These are phyloP conservation scores for Alternaria ethzedia DNA, from an alignment of 2,329 filamentous ascomycete species.

Conservation along the genomic window DNA sequence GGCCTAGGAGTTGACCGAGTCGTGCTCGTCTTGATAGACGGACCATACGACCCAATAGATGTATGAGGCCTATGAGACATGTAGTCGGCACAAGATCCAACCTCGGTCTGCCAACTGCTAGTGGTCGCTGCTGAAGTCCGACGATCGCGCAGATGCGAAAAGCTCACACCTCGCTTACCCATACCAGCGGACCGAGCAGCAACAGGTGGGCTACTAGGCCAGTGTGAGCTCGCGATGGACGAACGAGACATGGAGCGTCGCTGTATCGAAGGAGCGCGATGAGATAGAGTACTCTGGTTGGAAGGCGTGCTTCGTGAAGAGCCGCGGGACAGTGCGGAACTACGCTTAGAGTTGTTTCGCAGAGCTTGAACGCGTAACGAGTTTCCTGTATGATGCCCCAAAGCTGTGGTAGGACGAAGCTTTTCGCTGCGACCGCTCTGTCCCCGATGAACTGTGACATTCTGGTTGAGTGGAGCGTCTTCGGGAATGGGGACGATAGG, in stretches of 20 bases:
- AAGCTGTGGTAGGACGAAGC: slow-evolving; percentile 43
- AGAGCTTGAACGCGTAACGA: slow-evolving; percentile 52
- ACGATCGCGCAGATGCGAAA: slow-evolving; percentile 59
- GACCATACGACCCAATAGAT: slow-evolving; percentile 30
- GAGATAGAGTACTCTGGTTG: slow-evolving; percentile 39
- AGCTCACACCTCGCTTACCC: slow-evolving; percentile 68
- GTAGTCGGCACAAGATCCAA: slow-evolving; percentile 38
- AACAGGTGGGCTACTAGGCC: slow-evolving; percentile 57
- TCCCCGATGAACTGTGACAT: slow-evolving; percentile 70
- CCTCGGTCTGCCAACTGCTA: slow-evolving; percentile 39
- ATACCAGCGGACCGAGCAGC: slow-evolving; percentile 58
- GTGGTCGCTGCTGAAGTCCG: slow-evolving; percentile 52
- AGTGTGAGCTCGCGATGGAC: slow-evolving; percentile 55
- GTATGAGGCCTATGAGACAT: slow-evolving; percentile 31
- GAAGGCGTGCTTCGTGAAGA: slow-evolving; percentile 25
- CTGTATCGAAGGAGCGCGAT: slow-evolving; percentile 29
- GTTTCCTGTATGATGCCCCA: slow-evolving; percentile 51
- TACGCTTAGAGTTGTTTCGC: slow-evolving; percentile 40
- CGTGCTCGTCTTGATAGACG: slow-evolving; percentile 28
- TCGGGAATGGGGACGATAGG: slow-evolving; percentile 51
- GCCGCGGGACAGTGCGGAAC: slow-evolving; percentile 40
- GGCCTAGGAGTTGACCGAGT: slow-evolving; percentile 35
- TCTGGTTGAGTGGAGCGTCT: slow-evolving; percentile 65
- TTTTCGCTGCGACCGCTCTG: slow-evolving; percentile 44
- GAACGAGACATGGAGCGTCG: slow-evolving; percentile 44